Percentiles rank a stretch among this genome's conserved stretches.
Conservation (phyloP, 2,329 filamentous ascomycete species). For the Trichophaea hybrida region DNA sequence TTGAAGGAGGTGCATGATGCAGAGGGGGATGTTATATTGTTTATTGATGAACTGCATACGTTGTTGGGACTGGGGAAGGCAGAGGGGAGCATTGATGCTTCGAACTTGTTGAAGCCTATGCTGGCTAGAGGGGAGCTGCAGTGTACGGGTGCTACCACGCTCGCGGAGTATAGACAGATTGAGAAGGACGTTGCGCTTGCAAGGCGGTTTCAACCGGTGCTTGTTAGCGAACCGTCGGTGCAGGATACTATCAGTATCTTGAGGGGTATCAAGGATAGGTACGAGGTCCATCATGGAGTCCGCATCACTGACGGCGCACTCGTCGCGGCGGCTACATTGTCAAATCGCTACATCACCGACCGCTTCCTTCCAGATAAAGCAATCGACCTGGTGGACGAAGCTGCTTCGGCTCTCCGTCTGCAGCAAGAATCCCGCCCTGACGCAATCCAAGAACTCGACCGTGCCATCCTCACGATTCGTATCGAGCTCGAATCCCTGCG, state of each 20-base stretch:
- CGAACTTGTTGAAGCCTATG: slow-evolving; percentile 84
- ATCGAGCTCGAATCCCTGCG: slow-evolving; percentile 89
- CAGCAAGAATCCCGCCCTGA: slow-evolving; percentile 97
- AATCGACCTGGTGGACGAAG: slow-evolving; percentile 92
- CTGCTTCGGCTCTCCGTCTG: slow-evolving; percentile 72
- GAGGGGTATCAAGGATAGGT: slow-evolving; percentile 86
- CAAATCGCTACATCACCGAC: slow-evolving; percentile 92
- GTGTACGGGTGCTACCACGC: slow-evolving; percentile 85
- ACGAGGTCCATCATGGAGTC: slow-evolving; percentile 94
- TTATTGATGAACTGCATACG: slow-evolving; percentile 88
- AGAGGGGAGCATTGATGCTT: slow-evolving; percentile 91
- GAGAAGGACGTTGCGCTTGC: slow-evolving; percentile 93
- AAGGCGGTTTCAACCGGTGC: slow-evolving; percentile 81
- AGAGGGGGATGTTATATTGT: slow-evolving; percentile 78
- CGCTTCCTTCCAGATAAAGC: slow-evolving; percentile 93
- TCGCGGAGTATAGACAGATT: slow-evolving; percentile 82
- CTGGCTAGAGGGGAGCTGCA: slow-evolving; percentile 86
- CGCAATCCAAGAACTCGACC: slow-evolving; percentile 78
- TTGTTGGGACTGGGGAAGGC: slow-evolving; percentile 85
- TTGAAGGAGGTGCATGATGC: slow-evolving; percentile 82
- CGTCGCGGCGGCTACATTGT: slow-evolving; percentile 80
- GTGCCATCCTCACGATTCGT: slow-evolving; percentile 92
- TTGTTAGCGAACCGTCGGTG: slow-evolving; percentile 82
- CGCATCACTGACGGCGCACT: slow-evolving; percentile 83
- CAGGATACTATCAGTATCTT: slow-evolving; percentile 90